phyloP scores from a whole-genome alignment of 768 basidiomycete genomes.

The Pleurotus pulmonarius region DNA sequence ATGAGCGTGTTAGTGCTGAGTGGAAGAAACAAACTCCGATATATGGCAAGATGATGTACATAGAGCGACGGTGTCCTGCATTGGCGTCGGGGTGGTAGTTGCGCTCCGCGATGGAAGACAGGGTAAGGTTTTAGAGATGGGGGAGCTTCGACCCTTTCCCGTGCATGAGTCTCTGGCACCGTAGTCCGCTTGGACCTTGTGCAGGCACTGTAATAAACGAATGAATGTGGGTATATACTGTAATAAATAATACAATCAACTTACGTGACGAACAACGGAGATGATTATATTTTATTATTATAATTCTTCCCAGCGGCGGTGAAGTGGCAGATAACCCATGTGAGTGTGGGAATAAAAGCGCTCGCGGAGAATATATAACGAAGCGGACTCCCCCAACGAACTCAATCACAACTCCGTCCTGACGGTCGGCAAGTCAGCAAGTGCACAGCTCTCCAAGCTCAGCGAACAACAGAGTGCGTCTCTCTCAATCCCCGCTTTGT shows the following conservation, averaged over 20 bases:
- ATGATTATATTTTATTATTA: too few species aligned
- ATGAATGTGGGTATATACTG: too few species aligned
- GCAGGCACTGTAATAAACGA: neutral
- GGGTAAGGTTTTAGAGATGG: neutral
- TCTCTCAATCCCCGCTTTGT: conserved; percentile 1
- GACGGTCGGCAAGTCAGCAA: neutral
- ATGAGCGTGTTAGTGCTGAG: too few species aligned
- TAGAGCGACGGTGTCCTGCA: neutral
- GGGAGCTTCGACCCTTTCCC: too few species aligned
- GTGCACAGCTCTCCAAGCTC: neutral
- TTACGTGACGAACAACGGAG: too few species aligned
- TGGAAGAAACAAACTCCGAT: neutral
- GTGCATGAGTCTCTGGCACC: too few species aligned
- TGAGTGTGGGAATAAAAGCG: too few species aligned
- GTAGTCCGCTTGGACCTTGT: too few species aligned
- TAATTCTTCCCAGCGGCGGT: too few species aligned
- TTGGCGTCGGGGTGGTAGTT: too few species aligned
- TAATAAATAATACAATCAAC: too few species aligned
- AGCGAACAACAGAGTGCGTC: neutral
- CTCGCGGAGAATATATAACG: neutral
- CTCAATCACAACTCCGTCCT: neutral
- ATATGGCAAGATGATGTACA: neutral
- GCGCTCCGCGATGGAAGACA: neutral
- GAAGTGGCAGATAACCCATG: too few species aligned
- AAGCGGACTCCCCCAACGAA: neutral